Conservation (phyloP, 306 rosid genomes). For the Fragaria iinumae region DNA sequence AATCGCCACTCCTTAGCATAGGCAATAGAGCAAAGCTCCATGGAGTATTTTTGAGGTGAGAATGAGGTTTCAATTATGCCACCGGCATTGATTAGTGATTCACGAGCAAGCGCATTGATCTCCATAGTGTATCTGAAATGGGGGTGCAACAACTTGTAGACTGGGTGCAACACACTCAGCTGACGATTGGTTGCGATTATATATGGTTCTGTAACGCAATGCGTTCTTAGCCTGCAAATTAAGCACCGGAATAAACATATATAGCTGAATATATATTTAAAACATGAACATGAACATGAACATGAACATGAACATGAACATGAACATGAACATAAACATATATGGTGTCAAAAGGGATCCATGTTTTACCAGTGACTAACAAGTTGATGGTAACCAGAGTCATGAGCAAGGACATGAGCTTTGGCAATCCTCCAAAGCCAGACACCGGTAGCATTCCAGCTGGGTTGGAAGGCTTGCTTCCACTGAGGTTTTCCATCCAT, state of each 20-base stretch:
- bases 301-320: too few species aligned
- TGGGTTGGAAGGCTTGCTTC: conserved; percentile 53
- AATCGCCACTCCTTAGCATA: conserved; percentile 72
- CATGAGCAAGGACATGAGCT: conserved; percentile 83
- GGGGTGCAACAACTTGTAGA: conserved; percentile 68
- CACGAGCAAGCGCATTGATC: conserved; percentile 81
- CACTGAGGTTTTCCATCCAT: conserved; percentile 63
- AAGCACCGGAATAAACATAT: not conserved
- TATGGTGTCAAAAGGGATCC: not conserved
- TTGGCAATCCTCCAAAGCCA: conserved; percentile 97
- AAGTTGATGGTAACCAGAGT: conserved; percentile 79
- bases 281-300: not conserved
- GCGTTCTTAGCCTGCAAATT: conserved; percentile 70
- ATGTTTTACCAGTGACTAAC: conserved; percentile 69
- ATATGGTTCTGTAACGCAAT: conserved; percentile 73
- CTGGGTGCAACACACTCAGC: conserved; percentile 81
- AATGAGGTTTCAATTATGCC: conserved; percentile 62
- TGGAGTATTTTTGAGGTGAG: conserved; percentile 48
- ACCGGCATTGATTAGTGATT: conserved; percentile 49
- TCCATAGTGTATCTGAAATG: conserved; percentile 93
- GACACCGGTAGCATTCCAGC: conserved; percentile 58
- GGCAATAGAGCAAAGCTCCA: conserved; percentile 52
- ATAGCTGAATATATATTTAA: not conserved
- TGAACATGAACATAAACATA: not conserved
- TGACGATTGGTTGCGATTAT: conserved; percentile 78